Evolutionary conservation across 306 rosid species (phyloP).

Genomic region (Hippophae gyantsensis): DNA sequence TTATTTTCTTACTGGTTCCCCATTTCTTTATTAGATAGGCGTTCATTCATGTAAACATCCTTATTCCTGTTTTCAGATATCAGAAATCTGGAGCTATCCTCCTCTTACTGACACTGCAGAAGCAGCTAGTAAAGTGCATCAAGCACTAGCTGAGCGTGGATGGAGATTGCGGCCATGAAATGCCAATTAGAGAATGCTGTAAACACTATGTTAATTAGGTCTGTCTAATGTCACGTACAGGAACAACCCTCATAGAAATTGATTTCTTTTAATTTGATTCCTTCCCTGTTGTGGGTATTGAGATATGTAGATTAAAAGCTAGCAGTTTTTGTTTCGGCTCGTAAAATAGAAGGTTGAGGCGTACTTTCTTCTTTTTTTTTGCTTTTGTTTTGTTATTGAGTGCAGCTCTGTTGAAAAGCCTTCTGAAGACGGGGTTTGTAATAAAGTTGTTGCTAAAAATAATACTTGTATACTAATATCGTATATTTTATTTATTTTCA

Average conservation of each 20-base stretch:
- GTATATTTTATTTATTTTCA: too few relatives aligned
- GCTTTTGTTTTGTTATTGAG: too few relatives aligned
- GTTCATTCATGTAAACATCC: too few relatives aligned
- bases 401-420: neutral
- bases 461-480: neutral
- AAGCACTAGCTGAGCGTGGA: constrained; percentile 72
- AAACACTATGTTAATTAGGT: constrained; percentile 11
- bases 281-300: constrained; percentile 20
- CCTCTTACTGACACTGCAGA: constrained; percentile 80
- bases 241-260: constrained; percentile 7
- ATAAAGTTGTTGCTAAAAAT: constrained; percentile 11
- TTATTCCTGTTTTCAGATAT: constrained; percentile 31
- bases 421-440: neutral
- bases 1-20: too few relatives aligned
- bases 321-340: neutral
- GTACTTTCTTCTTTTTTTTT: neutral
- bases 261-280: constrained; percentile 14
- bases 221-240: constrained; percentile 20
- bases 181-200: neutral
- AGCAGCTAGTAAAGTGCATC: constrained; percentile 67
- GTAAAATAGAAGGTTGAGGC: neutral
- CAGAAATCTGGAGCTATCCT: constrained; percentile 97
- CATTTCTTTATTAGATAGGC: too few relatives aligned
- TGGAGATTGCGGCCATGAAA: constrained; percentile 69
- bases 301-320: constrained; percentile 20